Base-by-base conservation (phyloP, 345 rosid species). In the Aquilaria yunnanensis region DNA sequence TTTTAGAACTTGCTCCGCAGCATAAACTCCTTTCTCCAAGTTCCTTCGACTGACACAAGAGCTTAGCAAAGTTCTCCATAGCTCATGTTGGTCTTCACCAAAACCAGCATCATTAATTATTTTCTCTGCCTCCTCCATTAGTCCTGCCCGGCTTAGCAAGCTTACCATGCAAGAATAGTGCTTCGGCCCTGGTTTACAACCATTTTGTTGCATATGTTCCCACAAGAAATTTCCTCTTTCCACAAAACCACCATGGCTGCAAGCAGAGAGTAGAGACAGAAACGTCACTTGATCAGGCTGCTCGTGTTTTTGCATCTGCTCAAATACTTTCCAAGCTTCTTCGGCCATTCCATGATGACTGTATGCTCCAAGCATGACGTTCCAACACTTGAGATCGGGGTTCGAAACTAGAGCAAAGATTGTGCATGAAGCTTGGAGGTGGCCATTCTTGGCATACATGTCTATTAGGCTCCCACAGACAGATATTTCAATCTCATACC, bases 371-470 rank as follows among this genome's bases (percentile, higher is more conserved):
- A 90, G 78, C 91, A 93, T 77, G 1, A 94, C 80, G 76, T 90
- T 93, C 92, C 90, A 93, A 67, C 98, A 86, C 76, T 78, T 93
- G 53, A 90, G 80, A 74, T 93, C 98, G 5, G 90, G 96, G 65
- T 78, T 46, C 0, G 55, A 53, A 56, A 78, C 72, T 47, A 54
- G 54, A 53, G 71, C 72, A 70, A 88, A 90, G 65, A 88, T 62
- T 43, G 78, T 74, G 61, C 70, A 71, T 59, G 97, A 88, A 30
- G 75, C 83, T 56, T 50, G 69, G 47, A 81, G 78, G 64, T 72
- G 57, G 30, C 97, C 93, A 43, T 75, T 84, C 80, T 93, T 88
- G 29, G 88, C 85, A 64, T 90, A 93, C 97, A 88, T 93, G 67
- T 90, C 89, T 55, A 90, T 56, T 57, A 88, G 72, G 62, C 94